These are phyloP conservation scores for Tolypocladium album DNA, from an alignment of 2,329 filamentous ascomycete species.

Conservation along the genomic window DNA sequence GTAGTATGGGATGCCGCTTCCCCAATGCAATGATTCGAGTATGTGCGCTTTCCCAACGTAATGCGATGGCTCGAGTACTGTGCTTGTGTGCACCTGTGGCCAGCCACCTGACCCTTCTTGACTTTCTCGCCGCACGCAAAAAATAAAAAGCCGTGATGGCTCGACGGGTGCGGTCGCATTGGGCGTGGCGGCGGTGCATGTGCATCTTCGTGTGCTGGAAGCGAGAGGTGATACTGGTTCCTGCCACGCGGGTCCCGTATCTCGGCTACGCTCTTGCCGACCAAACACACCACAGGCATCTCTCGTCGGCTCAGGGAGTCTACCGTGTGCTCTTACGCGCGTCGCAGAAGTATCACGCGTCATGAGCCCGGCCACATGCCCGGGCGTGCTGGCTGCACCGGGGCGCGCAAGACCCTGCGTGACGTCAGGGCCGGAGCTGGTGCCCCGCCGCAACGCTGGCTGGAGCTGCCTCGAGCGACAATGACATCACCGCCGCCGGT, in stretches of 20 bases:
- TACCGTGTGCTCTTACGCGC: too few relatives aligned
- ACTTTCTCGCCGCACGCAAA: not conserved
- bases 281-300: not conserved
- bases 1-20: not conserved
- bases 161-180: not conserved
- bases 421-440: not conserved
- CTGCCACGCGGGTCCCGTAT: not conserved
- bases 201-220: not conserved
- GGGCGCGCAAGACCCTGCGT: not conserved
- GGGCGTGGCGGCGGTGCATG: not conserved
- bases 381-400: not conserved
- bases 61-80: not conserved
- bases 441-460: not conserved
- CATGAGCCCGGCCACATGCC: not conserved
- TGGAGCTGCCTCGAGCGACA: not conserved
- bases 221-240: not conserved
- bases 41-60: too few relatives aligned
- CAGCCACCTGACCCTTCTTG: not conserved
- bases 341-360: not conserved
- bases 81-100: not conserved
- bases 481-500: not conserved
- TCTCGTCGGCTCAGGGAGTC: too few relatives aligned
- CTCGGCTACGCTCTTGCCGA: not conserved
- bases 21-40: not conserved
- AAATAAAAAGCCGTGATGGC: too few relatives aligned